Evolutionary conservation across 129 eudicot species (phyloP).

Genomic region (Helichrysum umbraculigerum): DNA sequence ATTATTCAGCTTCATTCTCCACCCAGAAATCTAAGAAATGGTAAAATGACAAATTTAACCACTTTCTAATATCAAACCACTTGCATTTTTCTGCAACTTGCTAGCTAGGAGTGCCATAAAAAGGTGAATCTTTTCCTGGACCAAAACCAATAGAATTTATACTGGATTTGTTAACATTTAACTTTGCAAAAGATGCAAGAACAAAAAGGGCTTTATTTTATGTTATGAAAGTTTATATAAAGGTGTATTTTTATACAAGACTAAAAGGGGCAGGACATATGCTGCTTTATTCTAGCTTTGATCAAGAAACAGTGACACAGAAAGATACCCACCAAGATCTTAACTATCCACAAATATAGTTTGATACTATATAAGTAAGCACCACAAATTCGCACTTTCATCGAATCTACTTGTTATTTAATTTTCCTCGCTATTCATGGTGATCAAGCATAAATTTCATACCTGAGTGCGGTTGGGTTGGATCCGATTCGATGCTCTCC

Average conservation of each 20-base stretch:
- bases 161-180: background rate
- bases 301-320: conserved; percentile 17
- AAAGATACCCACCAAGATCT: conserved; percentile 31
- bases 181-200: conserved; percentile 26
- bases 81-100: conserved; percentile 28
- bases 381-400: conserved; percentile 25
- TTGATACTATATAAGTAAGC: conserved; percentile 32
- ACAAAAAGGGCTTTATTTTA: conserved; percentile 5
- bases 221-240: conserved; percentile 10
- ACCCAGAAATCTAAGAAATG: conserved; percentile 15
- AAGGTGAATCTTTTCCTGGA: conserved; percentile 30
- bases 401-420: conserved; percentile 22
- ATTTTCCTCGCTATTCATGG: background rate
- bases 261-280: conserved; percentile 4
- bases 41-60: conserved; percentile 26
- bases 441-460: no score
- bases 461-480: no score
- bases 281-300: conserved; percentile 21
- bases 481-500: no score
- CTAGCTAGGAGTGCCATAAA: conserved; percentile 4
- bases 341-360: conserved; percentile 12
- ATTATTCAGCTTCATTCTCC: conserved; percentile 25
- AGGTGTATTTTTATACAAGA: background rate
- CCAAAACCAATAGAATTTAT: conserved; percentile 15
- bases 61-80: conserved; percentile 23